Evolutionary conservation across 345 rosid species (phyloP).

Genomic region (Arabis hirsuta): DNA sequence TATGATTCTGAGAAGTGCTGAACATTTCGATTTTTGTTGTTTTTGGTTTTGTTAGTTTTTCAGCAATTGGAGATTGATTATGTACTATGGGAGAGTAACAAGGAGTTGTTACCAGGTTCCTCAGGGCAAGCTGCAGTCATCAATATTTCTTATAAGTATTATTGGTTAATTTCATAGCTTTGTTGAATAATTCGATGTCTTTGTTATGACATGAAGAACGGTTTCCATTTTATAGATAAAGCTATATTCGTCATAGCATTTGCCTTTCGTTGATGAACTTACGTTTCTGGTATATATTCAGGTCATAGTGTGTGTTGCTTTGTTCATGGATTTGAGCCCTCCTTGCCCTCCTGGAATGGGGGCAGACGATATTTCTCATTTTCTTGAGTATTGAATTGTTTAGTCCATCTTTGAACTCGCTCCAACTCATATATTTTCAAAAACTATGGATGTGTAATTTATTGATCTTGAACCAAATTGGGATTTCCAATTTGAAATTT

Average conservation of each 20-base stretch:
- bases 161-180: no score
- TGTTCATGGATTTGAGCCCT: conserved; percentile 97
- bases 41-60: conserved; percentile 53
- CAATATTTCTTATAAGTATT: conserved; percentile 42
- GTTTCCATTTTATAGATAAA: conserved; percentile 1
- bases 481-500: no score
- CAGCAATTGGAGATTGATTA: conserved; percentile 98
- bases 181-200: no score
- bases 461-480: background rate
- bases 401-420: background rate
- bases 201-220: background rate
- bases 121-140: conserved; percentile 81
- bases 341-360: conserved; percentile 91
- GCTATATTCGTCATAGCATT: background rate
- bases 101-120: conserved; percentile 61
- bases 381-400: no score
- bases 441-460: background rate
- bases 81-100: conserved; percentile 64
- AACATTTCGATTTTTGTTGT: background rate
- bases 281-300: conserved; percentile 33
- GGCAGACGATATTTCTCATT: conserved; percentile 77
- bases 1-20: conserved; percentile 12
- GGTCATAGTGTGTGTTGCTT: conserved; percentile 95
- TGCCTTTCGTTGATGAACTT: conserved; percentile 6
- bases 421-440: background rate